phyloP scores from a whole-genome alignment of 495 filamentous ascomycete genomes.

The Penicillium canariense region DNA sequence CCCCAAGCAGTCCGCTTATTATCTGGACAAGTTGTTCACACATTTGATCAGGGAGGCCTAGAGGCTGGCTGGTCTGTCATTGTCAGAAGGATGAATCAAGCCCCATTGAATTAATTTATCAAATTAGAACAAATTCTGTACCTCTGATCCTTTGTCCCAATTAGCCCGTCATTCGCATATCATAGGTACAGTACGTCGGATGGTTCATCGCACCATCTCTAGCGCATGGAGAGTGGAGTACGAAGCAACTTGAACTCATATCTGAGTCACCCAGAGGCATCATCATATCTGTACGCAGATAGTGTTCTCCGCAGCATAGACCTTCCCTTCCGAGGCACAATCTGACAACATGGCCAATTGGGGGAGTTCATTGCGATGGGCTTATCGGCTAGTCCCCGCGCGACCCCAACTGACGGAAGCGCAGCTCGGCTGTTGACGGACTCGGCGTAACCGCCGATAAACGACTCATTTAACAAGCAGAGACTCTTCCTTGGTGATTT shows the following conservation, averaged over 20 bases:
- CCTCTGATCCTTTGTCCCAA: background rate
- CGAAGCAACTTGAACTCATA: background rate
- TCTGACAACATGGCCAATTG: slow-evolving; percentile 8
- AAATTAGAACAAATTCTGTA: no score
- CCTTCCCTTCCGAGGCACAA: slow-evolving; percentile 1
- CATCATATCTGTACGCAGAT: background rate
- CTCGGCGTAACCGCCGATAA: background rate
- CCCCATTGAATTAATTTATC: background rate
- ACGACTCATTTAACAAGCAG: background rate
- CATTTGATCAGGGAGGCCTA: slow-evolving; percentile 32
- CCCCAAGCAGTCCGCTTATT: slow-evolving; percentile 46
- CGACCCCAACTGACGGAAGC: slow-evolving; percentile 22
- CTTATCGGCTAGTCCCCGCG: slow-evolving; percentile 20
- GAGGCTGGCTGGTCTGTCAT: no score
- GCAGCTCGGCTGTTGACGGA: slow-evolving; percentile 4
- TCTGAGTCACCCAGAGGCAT: background rate
- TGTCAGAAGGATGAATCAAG: background rate
- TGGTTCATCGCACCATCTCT: background rate
- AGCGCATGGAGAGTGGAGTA: no score
- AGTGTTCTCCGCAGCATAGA: background rate
- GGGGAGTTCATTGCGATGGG: slow-evolving; percentile 15
- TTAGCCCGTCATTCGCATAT: background rate
- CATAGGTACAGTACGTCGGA: background rate
- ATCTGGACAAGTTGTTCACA: slow-evolving; percentile 41
- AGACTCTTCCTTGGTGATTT: background rate